Evolutionary conservation across 805 yeast genomes (phyloP).

Genomic region (Isabelozyma rhagii): DNA sequence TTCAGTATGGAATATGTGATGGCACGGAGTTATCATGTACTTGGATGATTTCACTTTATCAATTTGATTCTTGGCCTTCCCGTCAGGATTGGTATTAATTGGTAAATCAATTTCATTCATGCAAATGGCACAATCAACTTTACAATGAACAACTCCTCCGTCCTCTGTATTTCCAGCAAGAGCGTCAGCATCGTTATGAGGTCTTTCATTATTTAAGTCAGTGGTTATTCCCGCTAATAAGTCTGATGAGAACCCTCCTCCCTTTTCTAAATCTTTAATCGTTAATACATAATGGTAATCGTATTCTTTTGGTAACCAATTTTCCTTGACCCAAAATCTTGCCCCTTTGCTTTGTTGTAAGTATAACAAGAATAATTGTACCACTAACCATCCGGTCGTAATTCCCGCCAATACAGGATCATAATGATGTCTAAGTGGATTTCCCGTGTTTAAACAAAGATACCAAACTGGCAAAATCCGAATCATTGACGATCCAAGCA

Average conservation of each 20-base stretch:
- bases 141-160: conserved; percentile 33
- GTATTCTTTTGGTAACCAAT: conserved; percentile 74
- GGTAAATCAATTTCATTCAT: conserved; percentile 75
- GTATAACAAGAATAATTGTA: conserved; percentile 58
- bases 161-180: conserved; percentile 11
- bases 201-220: conserved; percentile 8
- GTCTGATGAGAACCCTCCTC: conserved; percentile 51
- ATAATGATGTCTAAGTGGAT: conserved; percentile 69
- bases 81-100: conserved; percentile 17
- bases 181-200: conserved; percentile 12
- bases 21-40: conserved; percentile 88
- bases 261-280: conserved; percentile 55
- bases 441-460: conserved; percentile 47
- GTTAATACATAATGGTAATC: conserved; percentile 73
- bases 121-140: conserved; percentile 84
- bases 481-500: conserved; percentile 62
- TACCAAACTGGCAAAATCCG: conserved; percentile 67
- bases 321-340: conserved; percentile 76
- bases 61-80: conserved; percentile 6
- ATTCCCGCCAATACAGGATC: conserved; percentile 50
- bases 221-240: conserved; percentile 35
- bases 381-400: conserved; percentile 51
- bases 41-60: conserved; percentile 29
- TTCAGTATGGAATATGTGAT: conserved; percentile 84
- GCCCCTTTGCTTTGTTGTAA: conserved; percentile 73